phyloP scores from a whole-genome alignment of 2,329 filamentous ascomycete species.

The Uncinocarpus reesii region DNA sequence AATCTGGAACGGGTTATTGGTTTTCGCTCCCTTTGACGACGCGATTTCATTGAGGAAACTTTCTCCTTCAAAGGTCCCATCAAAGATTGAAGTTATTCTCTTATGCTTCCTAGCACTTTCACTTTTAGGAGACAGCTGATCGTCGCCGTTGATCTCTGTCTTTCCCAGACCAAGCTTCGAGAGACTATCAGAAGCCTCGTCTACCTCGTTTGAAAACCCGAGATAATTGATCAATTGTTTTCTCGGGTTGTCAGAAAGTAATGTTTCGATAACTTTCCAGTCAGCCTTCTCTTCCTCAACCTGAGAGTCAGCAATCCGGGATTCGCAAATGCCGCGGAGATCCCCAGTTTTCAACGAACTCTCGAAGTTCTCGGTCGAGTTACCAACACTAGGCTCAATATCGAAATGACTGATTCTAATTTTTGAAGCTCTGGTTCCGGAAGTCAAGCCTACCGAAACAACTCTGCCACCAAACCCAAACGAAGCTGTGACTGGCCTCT shows the following conservation, averaged over 20 bases:
- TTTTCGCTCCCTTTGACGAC: constrained; percentile 82
- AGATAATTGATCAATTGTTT: constrained; percentile 79
- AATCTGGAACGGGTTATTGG: constrained; percentile 86
- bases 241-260: constrained; percentile 76
- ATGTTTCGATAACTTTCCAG: constrained; percentile 86
- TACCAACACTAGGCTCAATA: constrained; percentile 74
- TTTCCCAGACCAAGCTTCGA: constrained; percentile 35
- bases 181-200: constrained; percentile 38
- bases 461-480: constrained; percentile 96
- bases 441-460: constrained; percentile 55
- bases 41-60: constrained; percentile 71
- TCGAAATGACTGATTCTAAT: constrained; percentile 80
- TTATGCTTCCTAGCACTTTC: constrained; percentile 46
- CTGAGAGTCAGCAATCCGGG: constrained; percentile 62
- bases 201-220: constrained; percentile 62
- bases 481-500: constrained; percentile 71
- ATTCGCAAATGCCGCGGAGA: constrained; percentile 65
- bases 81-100: constrained; percentile 70
- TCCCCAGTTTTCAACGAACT: constrained; percentile 68
- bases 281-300: constrained; percentile 90
- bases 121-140: constrained; percentile 33
- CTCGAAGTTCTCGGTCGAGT: constrained; percentile 78
- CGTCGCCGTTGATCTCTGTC: constrained; percentile 36
- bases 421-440: constrained; percentile 60
- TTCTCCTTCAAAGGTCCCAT: constrained; percentile 59